Conservation (phyloP, 805 yeast species). For the Kodamaea neixiangensis region DNA sequence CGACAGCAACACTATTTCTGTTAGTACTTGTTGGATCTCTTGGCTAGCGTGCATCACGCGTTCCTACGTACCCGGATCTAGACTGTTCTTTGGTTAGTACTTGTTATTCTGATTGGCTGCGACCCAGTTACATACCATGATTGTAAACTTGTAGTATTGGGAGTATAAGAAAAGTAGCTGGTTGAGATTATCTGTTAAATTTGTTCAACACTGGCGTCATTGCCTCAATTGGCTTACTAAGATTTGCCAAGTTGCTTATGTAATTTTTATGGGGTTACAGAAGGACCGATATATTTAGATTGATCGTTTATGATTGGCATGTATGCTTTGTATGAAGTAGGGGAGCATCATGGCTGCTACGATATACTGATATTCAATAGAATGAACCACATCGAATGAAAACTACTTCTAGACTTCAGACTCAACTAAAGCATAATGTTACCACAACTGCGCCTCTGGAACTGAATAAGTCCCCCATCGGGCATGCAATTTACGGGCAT, state of each 20-base stretch:
- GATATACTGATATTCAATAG: too few relatives aligned
- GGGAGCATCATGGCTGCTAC: too few relatives aligned
- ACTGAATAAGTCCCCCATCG: too few relatives aligned
- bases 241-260: not conserved
- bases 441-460: too few relatives aligned
- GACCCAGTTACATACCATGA: constrained; percentile 6
- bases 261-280: too few relatives aligned
- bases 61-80: constrained; percentile 19
- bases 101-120: not conserved
- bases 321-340: too few relatives aligned
- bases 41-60: not conserved
- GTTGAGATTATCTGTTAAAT: not conserved
- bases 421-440: too few relatives aligned
- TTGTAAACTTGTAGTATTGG: not conserved
- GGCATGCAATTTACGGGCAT: too few relatives aligned
- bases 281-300: too few relatives aligned
- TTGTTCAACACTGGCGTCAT: not conserved
- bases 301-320: not conserved
- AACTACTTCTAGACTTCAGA: too few relatives aligned
- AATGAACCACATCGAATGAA: too few relatives aligned
- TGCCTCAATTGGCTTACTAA: not conserved
- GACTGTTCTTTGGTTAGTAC: constrained; percentile 18
- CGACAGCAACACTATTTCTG: constrained; percentile 43
- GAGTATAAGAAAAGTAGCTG: not conserved
- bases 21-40: constrained; percentile 19